Evolutionary conservation across 495 filamentous ascomycete species (phyloP), one percentile per base, ranked within the genome.

Genomic region (Parathielavia hyrcaniae): DNA sequence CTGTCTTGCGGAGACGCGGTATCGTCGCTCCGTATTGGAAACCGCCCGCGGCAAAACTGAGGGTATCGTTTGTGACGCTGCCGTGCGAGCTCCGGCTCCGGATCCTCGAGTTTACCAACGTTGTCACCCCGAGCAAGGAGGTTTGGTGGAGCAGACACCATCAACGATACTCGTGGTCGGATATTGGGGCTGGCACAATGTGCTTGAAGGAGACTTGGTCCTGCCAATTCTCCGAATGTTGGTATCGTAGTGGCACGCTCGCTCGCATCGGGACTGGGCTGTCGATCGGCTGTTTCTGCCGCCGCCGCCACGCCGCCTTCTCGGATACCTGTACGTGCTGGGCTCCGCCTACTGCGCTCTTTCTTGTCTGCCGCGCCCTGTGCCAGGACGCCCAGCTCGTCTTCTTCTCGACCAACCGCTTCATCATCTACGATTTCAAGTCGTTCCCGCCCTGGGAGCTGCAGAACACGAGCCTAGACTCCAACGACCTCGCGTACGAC

Each of bases 101-200:
- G 4, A 61, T 61, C 11, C 46, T 57, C 41, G 48, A 47, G 34
- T 44, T 23, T 11, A 61, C 53, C 22, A 48, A 61, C 35, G 30
- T 61, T 20, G 35, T 61, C 40, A 61, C 59, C 20, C 59, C 59
- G 6, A 50, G 16, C 16, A 57, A 57, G 23, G 53, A 61, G 46
- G 59, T 57, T 7, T 40, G 34, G 23, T 61, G 53, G 59, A 41
- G 50, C 41, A 19, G 53, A 34, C 13, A 57, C n/a, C n/a, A n/a
- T n/a, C n/a, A n/a, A n/a, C n/a, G n/a, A n/a, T n/a, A 47, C 0
- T 14, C 13, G 1, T n/a, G 2, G 50, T 9, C n/a, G 35, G 51
- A 50, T 14, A 5, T 23, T 10, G 41, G 47, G 55, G 13, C 10
- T 5, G 38, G 44, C 38, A 30, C 26, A 16, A 0, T 10, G 3